These are phyloP conservation scores for Elaphomyces granulatus DNA, from an alignment of 495 filamentous ascomycete species.

Conservation along the genomic window DNA sequence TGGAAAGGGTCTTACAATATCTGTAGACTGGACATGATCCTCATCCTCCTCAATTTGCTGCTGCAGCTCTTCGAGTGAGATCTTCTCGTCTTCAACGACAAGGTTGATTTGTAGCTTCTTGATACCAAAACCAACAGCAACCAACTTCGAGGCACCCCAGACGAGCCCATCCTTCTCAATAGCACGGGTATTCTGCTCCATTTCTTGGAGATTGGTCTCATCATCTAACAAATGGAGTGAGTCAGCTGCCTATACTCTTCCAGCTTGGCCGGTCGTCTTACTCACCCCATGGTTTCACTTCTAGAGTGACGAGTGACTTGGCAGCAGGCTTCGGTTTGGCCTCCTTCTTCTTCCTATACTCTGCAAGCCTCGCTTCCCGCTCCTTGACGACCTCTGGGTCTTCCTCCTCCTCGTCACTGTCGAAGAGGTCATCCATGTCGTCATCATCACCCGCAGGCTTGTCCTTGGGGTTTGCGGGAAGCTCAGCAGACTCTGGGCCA, in stretches of 20 bases:
- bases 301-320: conserved; percentile 89
- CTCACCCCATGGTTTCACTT: conserved; percentile 98
- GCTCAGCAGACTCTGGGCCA: conserved; percentile 66
- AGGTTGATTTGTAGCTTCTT: conserved; percentile 99
- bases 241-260: conserved; percentile 1
- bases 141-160: conserved; percentile 87
- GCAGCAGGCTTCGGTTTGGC: conserved; percentile 76
- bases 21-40: conserved; percentile 93
- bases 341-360: conserved; percentile 96
- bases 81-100: conserved; percentile 93
- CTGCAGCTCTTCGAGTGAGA: conserved; percentile 79
- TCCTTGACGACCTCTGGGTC: conserved; percentile 70
- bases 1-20: conserved; percentile 45
- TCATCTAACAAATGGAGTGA: conserved; percentile 44
- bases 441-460: conserved; percentile 58
- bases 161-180: conserved; percentile 91
- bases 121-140: conserved; percentile 89
- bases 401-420: conserved; percentile 77
- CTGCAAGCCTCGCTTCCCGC: conserved; percentile 76
- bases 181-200: conserved; percentile 69
- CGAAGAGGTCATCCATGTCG: conserved; percentile 78
- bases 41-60: conserved; percentile 75
- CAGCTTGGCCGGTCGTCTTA: conserved; percentile 11
- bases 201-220: conserved; percentile 73
- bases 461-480: conserved; percentile 73